A percentile compares a stretch with the other conserved stretches of the same genome.
Evolutionary conservation across 129 eudicot genomes (phyloP).

Genomic region (Pulicaria dysenterica): DNA sequence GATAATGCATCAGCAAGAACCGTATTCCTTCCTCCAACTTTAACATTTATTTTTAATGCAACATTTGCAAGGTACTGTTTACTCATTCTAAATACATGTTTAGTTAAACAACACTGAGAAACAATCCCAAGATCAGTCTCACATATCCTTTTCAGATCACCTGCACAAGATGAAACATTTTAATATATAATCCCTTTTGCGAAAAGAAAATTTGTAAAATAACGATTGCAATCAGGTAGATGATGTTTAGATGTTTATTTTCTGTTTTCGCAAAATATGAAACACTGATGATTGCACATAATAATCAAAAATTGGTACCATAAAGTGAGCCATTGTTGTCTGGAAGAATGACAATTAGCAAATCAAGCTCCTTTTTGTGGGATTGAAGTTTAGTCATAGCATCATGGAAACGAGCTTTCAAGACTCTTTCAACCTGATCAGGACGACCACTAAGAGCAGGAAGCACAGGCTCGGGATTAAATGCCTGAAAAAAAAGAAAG

Average conservation of each 20-base stretch:
- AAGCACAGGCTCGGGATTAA: slow-evolving; percentile 71
- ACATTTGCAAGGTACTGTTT: slow-evolving; percentile 92
- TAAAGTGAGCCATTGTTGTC: slow-evolving; percentile 91
- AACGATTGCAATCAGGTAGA: too few relatives aligned
- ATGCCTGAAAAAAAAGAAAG: slow-evolving; percentile 43
- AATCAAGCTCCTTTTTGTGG: slow-evolving; percentile 67
- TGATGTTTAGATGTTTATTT: too few relatives aligned
- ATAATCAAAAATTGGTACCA: slow-evolving; percentile 46
- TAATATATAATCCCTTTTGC: background rate
- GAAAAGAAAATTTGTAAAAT: background rate
- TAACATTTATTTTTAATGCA: slow-evolving; percentile 85
- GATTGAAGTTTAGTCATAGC: slow-evolving; percentile 67
- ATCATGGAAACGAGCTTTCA: slow-evolving; percentile 72
- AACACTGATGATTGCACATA: background rate
- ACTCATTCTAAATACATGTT: slow-evolving; percentile 84
- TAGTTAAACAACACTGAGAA: slow-evolving; percentile 93
- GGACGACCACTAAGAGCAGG: slow-evolving; percentile 66
- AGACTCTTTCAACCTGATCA: slow-evolving; percentile 72
- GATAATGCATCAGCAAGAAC: slow-evolving; percentile 90
- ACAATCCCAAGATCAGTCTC: slow-evolving; percentile 97
- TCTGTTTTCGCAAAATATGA: too few relatives aligned
- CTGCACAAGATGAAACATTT: slow-evolving; percentile 31
- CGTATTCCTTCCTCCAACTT: slow-evolving; percentile 96
- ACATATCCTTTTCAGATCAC: slow-evolving; percentile 94
- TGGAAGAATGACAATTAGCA: slow-evolving; percentile 83